Conservation (phyloP, 176 grass and related monocot species). For the Pontederia paniculata region DNA sequence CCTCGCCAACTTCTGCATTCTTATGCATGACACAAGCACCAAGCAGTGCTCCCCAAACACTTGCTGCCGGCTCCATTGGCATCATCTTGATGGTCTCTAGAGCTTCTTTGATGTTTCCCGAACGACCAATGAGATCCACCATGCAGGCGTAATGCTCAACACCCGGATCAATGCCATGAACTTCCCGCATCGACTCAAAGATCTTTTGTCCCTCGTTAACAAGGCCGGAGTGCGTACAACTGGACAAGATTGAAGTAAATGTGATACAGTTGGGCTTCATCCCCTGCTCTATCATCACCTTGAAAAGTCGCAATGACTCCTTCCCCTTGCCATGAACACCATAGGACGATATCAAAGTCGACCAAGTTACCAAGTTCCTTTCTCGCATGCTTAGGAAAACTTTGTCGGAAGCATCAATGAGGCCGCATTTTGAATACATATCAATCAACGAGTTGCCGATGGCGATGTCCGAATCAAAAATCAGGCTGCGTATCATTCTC, state of each 20-base stretch:
- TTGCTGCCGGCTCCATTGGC: constrained; percentile 33
- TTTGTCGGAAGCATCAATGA: background rate
- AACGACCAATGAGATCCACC: constrained; percentile 50
- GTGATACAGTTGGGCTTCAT: constrained; percentile 42
- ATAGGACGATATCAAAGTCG: constrained; percentile 45
- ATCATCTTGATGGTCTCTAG: constrained; percentile 29
- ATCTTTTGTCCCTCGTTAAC: constrained; percentile 29
- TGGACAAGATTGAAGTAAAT: constrained; percentile 37
- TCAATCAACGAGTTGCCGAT: constrained; percentile 41
- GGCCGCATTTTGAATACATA: constrained; percentile 49
- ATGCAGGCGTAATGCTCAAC: constrained; percentile 58
- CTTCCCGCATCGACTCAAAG: constrained; percentile 30
- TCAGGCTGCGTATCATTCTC: constrained; percentile 25
- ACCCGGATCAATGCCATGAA: constrained; percentile 24
- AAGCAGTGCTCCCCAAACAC: constrained; percentile 47
- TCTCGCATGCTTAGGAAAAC: constrained; percentile 37
- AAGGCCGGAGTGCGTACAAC: constrained; percentile 45
- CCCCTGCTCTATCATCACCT: constrained; percentile 29
- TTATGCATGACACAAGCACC: constrained; percentile 34
- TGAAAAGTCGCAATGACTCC: constrained; percentile 26
- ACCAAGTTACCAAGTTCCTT: constrained; percentile 45
- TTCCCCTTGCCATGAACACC: constrained; percentile 39
- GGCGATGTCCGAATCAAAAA: constrained; percentile 17
- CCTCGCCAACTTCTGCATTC: constrained; percentile 46
- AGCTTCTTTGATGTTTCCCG: constrained; percentile 40